phyloP scores from a whole-genome alignment of 2,329 filamentous ascomycete genomes.

The Pestalotiopsis sp. region DNA sequence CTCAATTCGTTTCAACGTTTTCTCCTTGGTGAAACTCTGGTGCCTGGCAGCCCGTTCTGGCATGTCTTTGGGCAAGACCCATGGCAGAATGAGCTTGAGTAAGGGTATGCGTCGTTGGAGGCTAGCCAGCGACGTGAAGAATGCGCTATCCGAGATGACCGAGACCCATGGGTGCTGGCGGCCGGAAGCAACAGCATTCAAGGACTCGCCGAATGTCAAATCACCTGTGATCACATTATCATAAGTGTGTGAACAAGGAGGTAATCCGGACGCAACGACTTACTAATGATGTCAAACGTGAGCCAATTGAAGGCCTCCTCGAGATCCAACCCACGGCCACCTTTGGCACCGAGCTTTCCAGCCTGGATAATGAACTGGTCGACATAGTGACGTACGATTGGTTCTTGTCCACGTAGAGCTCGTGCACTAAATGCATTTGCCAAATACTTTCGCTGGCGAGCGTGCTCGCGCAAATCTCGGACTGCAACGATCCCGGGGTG shows the following conservation, averaged over 20 bases:
- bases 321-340: conserved; percentile 8
- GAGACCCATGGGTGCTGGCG: conserved; percentile 14
- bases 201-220: conserved; percentile 19
- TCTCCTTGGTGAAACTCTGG: neutral
- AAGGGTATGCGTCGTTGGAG: neutral
- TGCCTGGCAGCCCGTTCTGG: neutral
- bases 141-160: conserved; percentile 12
- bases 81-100: neutral
- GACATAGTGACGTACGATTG: conserved; percentile 18
- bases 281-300: conserved; percentile 11
- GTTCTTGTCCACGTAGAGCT: conserved; percentile 21
- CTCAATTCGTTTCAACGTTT: neutral
- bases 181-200: conserved; percentile 9
- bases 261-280: neutral
- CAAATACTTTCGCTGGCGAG: conserved; percentile 15
- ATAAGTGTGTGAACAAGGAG: neutral
- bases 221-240: conserved; percentile 9
- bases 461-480: conserved; percentile 18
- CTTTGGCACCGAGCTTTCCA: neutral
- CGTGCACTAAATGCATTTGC: conserved; percentile 20
- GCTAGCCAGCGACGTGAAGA: neutral
- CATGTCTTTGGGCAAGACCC: neutral
- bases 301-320: conserved; percentile 7
- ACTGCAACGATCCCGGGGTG: conserved; percentile 10
- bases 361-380: conserved; percentile 22